Base-by-base conservation (phyloP, 2,329 filamentous ascomycete species). In the Chalaropsis ovoidea region DNA sequence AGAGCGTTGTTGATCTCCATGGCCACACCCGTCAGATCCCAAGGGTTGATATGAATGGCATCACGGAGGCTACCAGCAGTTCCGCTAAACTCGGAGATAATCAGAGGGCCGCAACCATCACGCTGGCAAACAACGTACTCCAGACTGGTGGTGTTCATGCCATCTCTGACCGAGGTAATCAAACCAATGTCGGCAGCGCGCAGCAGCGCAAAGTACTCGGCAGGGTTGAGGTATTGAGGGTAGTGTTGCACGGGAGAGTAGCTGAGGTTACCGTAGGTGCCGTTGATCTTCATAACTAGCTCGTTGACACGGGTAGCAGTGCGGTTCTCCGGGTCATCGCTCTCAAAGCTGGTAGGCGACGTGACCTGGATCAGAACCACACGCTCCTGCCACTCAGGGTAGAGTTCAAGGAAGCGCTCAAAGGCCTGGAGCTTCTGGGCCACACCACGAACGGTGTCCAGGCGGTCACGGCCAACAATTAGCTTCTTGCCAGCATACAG, bases 351-450 rank as follows among this genome's bases (percentile, higher is more conserved):
- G 13, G 87, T 92, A 8, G 91, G 90, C 69, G 90, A 96, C 0
- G 93, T 96, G 68, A 97, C 90, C 76, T 97, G 93, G 69, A 97
- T 94, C 65, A 97, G 79, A 6, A 97, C 91, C 1, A 96, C 92
- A 77, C 90, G 89, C 69, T 92, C 90, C 63, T 86, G 85, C 92
- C 91, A 96, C 74, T 96, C 87, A 1, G 93, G 92, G 72, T 94
- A 95, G 68, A 87, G 82, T 72, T 95, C 89, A 47, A 97, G 81
- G 77, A 97, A 96, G 67, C 88, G 83, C 75, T 96, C 90, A 73
- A 96, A 97, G 0, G 92, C 93, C 77, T 95, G 89, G 41, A 97
- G 80, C 76, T 97, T 97, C 76, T 96, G 93, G n/a, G 90, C 86
- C 15, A 97, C 92, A 72, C 94, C 93, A 68, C 92, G 84, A 56